A percentile compares a stretch with the other conserved stretches of the same genome.
phyloP scores from a whole-genome alignment of 169 alveolate genomes.

The Cryptosporidium ryanae region DNA sequence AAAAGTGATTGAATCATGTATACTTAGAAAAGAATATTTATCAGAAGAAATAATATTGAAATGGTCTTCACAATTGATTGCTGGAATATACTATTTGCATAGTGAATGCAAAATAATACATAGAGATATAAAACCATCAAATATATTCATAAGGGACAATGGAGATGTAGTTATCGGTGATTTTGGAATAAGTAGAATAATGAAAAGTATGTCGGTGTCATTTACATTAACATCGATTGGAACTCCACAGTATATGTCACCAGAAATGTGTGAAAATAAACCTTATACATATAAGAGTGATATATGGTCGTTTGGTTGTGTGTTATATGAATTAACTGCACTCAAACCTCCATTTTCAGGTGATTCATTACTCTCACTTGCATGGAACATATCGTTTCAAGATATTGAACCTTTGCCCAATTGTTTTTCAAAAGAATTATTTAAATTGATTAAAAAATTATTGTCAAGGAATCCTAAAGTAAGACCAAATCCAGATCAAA shows the following conservation, averaged over 20 bases:
- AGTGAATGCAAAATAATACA: conserved; percentile 86
- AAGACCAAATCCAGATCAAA: conserved; percentile 50
- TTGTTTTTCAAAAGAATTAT: conserved; percentile 41
- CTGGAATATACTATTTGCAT: conserved; percentile 88
- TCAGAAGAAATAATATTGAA: conserved; percentile 86
- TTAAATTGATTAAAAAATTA: conserved; percentile 30
- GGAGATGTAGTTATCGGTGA: conserved; percentile 90
- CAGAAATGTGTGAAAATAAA: conserved; percentile 90
- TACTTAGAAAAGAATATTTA: conserved; percentile 82
- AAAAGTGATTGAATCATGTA: conserved; percentile 83
- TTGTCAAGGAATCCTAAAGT: conserved; percentile 52
- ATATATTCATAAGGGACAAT: conserved; percentile 87
- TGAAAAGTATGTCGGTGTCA: conserved; percentile 84
- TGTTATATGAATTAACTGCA: conserved; percentile 90
- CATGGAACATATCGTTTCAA: conserved; percentile 73
- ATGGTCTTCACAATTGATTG: conserved; percentile 87
- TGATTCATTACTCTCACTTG: conserved; percentile 77
- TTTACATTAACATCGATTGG: conserved; percentile 90
- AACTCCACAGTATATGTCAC: conserved; percentile 91
- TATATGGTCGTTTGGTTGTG: conserved; percentile 95
- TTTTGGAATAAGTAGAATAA: conserved; percentile 91
- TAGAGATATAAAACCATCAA: conserved; percentile 90
- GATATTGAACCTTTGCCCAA: conserved; percentile 59
- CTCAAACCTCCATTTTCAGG: conserved; percentile 90
- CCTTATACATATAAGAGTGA: conserved; percentile 92